Evolutionary conservation across 139 green algal genomes (phyloP).

Genomic region (Closterium sp.): DNA sequence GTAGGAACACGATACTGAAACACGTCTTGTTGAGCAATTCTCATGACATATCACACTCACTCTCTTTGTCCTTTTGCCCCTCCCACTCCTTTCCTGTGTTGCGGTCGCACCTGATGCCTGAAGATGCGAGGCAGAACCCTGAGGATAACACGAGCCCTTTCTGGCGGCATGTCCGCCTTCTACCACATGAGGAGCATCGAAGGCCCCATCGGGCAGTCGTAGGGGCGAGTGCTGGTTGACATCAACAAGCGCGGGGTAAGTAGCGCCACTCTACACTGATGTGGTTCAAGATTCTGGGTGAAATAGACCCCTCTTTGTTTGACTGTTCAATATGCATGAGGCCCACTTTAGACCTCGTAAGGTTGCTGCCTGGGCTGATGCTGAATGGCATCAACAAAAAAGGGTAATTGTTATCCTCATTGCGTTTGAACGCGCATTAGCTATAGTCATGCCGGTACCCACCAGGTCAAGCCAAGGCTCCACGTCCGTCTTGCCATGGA

Average conservation of each 20-base stretch:
- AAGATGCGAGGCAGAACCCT: constrained; percentile 89
- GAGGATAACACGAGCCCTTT: constrained; percentile 87
- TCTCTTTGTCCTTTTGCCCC: not conserved
- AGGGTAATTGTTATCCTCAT: no score
- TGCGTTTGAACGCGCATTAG: no score
- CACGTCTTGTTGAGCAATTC: no score
- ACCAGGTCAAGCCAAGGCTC: no score
- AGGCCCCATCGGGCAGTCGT: constrained; percentile 93
- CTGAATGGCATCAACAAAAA: no score
- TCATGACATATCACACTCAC: no score
- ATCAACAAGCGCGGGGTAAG: constrained; percentile 91
- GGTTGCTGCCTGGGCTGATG: no score
- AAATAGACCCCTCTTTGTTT: not conserved
- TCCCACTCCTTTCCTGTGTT: not conserved
- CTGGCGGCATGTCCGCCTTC: constrained; percentile 82
- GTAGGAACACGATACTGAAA: no score
- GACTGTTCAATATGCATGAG: not conserved
- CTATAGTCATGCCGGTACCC: no score
- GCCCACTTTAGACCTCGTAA: no score
- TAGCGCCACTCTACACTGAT: not conserved
- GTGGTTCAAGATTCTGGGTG: not conserved
- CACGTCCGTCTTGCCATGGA: no score
- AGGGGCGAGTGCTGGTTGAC: constrained; percentile 86
- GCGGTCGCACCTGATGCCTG: constrained; percentile 72
- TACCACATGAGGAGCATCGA: constrained; percentile 82